Evolutionary conservation across 352 stramenopile genomes (phyloP).

Genomic region (Globisporangium orthogonon): DNA sequence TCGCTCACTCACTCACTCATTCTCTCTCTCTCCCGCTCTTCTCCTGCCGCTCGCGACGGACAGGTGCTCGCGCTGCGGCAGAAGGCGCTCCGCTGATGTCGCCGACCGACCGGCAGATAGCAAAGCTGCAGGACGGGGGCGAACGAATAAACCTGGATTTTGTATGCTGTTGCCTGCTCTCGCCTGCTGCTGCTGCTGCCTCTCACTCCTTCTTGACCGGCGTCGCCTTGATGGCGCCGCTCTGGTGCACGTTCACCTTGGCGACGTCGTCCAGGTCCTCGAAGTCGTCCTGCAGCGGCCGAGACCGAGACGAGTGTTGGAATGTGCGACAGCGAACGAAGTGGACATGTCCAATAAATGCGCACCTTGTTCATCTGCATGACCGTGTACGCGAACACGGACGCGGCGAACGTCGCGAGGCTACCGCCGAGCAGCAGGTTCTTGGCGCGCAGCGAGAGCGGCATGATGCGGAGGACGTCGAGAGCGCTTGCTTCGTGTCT

Average conservation of each 20-base stretch:
- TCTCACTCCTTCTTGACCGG: constrained; percentile 45
- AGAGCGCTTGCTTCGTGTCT: constrained; percentile 8
- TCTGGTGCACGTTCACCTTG: constrained; percentile 79
- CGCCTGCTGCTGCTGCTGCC: neutral
- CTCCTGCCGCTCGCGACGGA: neutral
- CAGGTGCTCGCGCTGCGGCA: constrained; percentile 40
- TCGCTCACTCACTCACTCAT: neutral
- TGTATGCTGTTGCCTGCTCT: neutral
- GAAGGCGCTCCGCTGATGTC: constrained; percentile 28
- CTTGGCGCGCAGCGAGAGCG: constrained; percentile 63
- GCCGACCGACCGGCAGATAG: neutral
- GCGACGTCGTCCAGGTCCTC: constrained; percentile 66
- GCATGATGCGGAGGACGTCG: constrained; percentile 20
- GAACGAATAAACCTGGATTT: neutral
- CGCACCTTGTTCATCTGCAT: constrained; percentile 75
- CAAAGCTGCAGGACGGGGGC: neutral
- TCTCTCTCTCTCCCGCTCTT: neutral
- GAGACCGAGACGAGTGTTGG: neutral
- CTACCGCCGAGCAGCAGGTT: constrained; percentile 67
- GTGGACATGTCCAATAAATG: neutral
- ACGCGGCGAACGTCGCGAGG: constrained; percentile 53
- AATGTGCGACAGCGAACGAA: neutral
- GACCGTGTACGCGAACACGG: constrained; percentile 75
- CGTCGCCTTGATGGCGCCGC: constrained; percentile 58
- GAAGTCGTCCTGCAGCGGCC: constrained; percentile 58